A percentile compares a stretch with the other conserved stretches of the same genome.
phyloP scores from a whole-genome alignment of 768 basidiomycete genomes.

The Lactarius trivialis region DNA sequence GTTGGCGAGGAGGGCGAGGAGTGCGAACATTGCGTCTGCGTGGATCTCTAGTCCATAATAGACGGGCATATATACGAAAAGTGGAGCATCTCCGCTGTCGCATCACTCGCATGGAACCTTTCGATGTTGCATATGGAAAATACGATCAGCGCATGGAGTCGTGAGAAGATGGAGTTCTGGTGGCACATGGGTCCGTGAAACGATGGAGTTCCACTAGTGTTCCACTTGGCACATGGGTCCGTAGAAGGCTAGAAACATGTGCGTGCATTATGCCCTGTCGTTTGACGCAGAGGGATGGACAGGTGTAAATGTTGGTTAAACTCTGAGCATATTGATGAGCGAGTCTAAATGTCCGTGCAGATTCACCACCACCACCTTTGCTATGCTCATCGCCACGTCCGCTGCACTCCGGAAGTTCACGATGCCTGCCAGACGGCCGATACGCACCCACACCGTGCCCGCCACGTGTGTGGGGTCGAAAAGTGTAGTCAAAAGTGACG shows the following conservation, averaged over 20 bases:
- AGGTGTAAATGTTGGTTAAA: too few species aligned
- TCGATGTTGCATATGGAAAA: not conserved
- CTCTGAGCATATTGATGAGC: too few species aligned
- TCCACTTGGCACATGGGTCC: too few species aligned
- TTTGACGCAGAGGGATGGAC: too few species aligned
- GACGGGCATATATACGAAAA: not conserved
- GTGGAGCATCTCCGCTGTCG: not conserved
- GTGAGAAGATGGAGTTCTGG: not conserved
- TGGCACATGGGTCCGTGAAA: not conserved
- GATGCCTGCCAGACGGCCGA: slow-evolving; percentile 86
- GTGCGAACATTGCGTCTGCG: slow-evolving; percentile 23
- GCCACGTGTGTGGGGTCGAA: slow-evolving; percentile 86
- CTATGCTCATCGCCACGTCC: too few species aligned
- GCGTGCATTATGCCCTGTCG: too few species aligned
- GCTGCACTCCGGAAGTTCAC: slow-evolving; percentile 85
- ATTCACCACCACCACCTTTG: too few species aligned
- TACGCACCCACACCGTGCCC: slow-evolving; percentile 87
- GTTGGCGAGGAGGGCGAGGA: slow-evolving; percentile 5
- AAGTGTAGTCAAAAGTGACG: slow-evolving; percentile 79
- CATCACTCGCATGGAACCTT: not conserved
- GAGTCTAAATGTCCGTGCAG: too few species aligned
- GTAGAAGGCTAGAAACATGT: not conserved
- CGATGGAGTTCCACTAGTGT: not conserved
- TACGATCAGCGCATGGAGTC: not conserved
- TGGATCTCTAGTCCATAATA: not conserved